Conservation (phyloP, 768 basidiomycete species). For the Boletellus emodensis region DNA sequence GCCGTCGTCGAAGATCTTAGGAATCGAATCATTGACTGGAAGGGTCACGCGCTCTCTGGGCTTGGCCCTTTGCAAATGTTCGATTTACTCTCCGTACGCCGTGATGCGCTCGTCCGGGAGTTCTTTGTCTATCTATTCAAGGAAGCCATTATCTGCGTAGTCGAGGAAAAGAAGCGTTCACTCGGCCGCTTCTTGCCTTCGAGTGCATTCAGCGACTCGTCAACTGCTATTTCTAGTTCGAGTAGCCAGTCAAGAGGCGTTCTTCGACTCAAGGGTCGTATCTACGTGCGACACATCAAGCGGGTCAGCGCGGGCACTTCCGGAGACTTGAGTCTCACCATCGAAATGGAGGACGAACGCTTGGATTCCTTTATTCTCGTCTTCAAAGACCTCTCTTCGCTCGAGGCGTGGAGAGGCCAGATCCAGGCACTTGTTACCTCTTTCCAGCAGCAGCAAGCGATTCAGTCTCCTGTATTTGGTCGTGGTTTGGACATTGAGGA, state of each 20-base stretch:
- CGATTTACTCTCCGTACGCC: constrained; percentile 83
- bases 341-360: constrained; percentile 95
- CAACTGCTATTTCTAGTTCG: constrained; percentile 37
- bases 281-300: constrained; percentile 93
- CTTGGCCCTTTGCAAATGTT: constrained; percentile 90
- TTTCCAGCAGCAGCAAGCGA: constrained; percentile 56
- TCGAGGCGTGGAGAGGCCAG: constrained; percentile 85
- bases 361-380: constrained; percentile 94
- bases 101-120: constrained; percentile 86
- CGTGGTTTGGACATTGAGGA: constrained; percentile 62
- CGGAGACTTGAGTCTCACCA: constrained; percentile 89
- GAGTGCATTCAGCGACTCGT: constrained; percentile 49
- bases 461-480: constrained; percentile 30
- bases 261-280: constrained; percentile 88
- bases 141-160: constrained; percentile 97
- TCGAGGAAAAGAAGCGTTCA: constrained; percentile 89
- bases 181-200: constrained; percentile 72
- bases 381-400: constrained; percentile 84
- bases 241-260: constrained; percentile 51
- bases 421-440: constrained; percentile 74
- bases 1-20: constrained; percentile 86
- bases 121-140: constrained; percentile 97
- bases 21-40: constrained; percentile 93
- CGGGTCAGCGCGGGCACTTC: constrained; percentile 78
- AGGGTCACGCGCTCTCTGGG: constrained; percentile 86